Base-by-base conservation (phyloP, 73 alveolate species). In the Paramecium sexaurelia region DNA sequence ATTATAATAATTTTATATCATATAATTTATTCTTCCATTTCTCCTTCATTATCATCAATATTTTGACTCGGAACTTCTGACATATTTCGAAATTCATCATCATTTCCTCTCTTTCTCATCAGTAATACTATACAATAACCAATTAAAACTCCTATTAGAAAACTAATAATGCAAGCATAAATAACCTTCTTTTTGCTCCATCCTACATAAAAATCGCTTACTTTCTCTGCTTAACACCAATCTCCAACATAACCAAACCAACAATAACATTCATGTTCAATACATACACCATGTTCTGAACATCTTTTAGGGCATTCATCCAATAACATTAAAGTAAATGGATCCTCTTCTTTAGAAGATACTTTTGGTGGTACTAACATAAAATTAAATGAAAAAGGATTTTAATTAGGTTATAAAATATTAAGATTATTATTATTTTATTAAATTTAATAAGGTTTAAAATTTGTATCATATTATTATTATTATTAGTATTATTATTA, bases 11-110 rank as follows among this genome's bases (percentile, higher is more conserved):
- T 56, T 56, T 17, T 45, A 45, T 51, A 61, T 71, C 86, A 71
- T 71, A 71, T n/a, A 27, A 71, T 19, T 40, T 11, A 33, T 71
- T 71, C 86, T 36, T 71, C 86, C 5, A 32, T 61, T 36, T 78
- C 90, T 43, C 90, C 90, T 22, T 78, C 90, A 78, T 78, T 78
- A 45, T 78, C 90, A 24, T 41, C 90, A 40, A 78, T 17, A 3
- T 41, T 22, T 11, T 39, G 39, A 45, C 61, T 29, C 11, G 43
- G 26, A 37, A 78, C 71, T 22, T 78, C 90, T 1, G 68, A 41
- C 43, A 78, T 43, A 78, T 78, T 78, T 39, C 55, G 15, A 78
- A 78, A 78, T 78, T 78, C 90, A 45, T 78, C 90, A 29, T 39
- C 6, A 19, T 22, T 39, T 15, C 90, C 90, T 41, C 90, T 37